Evolutionary conservation across 2,329 filamentous ascomycete species (phyloP).

Genomic region (Nemania diffusa): DNA sequence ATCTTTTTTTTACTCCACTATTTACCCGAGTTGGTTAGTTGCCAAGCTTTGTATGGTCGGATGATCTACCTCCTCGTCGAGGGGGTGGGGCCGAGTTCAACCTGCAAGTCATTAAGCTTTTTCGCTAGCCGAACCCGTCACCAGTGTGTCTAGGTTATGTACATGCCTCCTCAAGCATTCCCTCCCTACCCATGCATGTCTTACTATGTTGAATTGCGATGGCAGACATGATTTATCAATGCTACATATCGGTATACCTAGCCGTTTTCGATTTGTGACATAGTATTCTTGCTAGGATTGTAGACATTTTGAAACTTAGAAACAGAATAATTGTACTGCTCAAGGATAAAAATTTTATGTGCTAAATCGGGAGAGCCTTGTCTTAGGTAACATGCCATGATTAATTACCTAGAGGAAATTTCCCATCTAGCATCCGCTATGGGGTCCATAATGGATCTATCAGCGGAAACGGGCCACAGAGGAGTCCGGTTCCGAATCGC

Average conservation of each 20-base stretch:
- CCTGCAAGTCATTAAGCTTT: constrained; percentile 34
- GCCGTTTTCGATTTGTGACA: background rate
- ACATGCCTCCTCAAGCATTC: background rate
- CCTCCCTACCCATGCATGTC: background rate
- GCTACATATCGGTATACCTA: background rate
- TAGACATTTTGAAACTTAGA: background rate
- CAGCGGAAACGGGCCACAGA: background rate
- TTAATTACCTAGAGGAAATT: background rate
- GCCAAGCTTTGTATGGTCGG: no score
- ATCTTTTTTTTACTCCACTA: no score
- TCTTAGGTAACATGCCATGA: background rate
- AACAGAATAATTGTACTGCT: no score
- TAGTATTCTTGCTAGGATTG: background rate
- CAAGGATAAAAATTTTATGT: no score
- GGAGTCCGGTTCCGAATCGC: constrained; percentile 3
- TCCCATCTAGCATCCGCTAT: background rate
- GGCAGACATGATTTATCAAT: background rate
- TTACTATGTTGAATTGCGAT: background rate
- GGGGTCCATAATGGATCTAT: background rate
- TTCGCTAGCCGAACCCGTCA: constrained; percentile 16
- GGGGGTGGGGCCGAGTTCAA: background rate
- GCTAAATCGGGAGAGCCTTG: no score
- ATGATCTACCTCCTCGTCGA: no score
- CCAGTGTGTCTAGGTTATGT: constrained; percentile 6
- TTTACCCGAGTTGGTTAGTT: no score